phyloP scores from a whole-genome alignment of 169 alveolate genomes.

The Perkinsus olseni region DNA sequence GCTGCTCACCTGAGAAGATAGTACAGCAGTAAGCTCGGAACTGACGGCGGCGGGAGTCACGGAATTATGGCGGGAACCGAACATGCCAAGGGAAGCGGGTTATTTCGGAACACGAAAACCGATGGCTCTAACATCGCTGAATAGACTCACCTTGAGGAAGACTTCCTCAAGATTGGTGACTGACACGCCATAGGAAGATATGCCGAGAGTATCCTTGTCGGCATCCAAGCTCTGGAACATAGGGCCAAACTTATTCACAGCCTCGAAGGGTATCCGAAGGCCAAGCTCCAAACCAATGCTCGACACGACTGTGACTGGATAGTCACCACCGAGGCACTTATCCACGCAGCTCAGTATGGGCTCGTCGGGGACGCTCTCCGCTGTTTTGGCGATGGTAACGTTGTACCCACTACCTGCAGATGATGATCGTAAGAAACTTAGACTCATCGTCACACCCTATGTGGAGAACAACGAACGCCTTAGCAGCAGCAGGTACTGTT shows the following conservation, averaged over 20 bases:
- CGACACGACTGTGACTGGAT: neutral
- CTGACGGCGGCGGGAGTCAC: no score
- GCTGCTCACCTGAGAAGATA: neutral
- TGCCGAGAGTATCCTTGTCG: neutral
- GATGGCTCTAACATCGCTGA: neutral
- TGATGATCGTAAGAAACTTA: no score
- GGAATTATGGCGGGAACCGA: no score
- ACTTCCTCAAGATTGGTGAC: slow-evolving; percentile 80
- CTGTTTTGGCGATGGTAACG: neutral
- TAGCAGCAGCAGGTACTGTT: neutral
- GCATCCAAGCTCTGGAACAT: neutral
- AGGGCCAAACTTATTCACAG: neutral
- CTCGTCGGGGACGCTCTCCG: neutral
- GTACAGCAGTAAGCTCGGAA: neutral
- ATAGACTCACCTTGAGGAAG: slow-evolving; percentile 52
- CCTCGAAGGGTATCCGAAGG: slow-evolving; percentile 1
- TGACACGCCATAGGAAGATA: slow-evolving; percentile 56
- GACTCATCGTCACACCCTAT: no score
- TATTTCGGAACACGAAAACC: no score
- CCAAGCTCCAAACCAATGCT: neutral
- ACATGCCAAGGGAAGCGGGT: no score
- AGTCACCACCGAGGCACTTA: neutral
- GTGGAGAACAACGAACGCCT: neutral
- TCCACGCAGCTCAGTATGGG: neutral
- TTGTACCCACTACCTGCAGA: neutral